Evolutionary conservation across 495 filamentous ascomycete species (phyloP), one percentile per base, ranked within the genome.

Genomic region (Penicillium nucicola): DNA sequence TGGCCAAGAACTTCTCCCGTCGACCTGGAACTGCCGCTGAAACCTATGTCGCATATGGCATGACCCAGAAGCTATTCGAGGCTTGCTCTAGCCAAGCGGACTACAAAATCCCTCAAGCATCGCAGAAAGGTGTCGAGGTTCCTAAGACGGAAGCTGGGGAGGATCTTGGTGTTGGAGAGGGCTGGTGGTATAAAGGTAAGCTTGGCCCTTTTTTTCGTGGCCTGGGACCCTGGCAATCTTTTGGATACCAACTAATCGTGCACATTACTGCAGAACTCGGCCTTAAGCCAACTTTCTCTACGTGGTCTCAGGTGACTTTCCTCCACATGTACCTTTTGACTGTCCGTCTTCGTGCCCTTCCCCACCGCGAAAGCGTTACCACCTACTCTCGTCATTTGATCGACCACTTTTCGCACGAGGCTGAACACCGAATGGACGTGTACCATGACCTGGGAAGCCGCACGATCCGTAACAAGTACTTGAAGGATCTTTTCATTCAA

Each of bases 261-360:
- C 25, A 31, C 3, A 1, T 12, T 20, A 19, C n/a, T 22, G 15
- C 35, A 79, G 76, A 77, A 60, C 57, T 91, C 44, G 81, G 77
- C 12, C 81, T 96, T 23, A 67, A 72, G 18, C 87, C 89, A 2
- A 98, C 89, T 0, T 98, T 98, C 72, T 88, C 81, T 50, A 92
- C 88, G 40, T 98, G 93, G 95, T 86, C 95, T 6, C 93, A 97
- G 64, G 83, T 97, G 34, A 92, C 91, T 15, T 90, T 97, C 74
- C 79, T 97, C 12, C 91, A 98, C 74, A 87, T 97, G 84, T 97
- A 95, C 75, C 79, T 96, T 42, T 68, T 97, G 34, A 86, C 86
- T n/a, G 86, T 87, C n/a, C 86, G 92, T 35, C 72, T 97, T 39
- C 88, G 93, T 41, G 78, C 77, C 51, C 79, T 93, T 50, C 86